Percentiles rank a stretch among this genome's conserved stretches.
phyloP scores from a whole-genome alignment of 2,329 filamentous ascomycete genomes.

The Seiridium unicorne region DNA sequence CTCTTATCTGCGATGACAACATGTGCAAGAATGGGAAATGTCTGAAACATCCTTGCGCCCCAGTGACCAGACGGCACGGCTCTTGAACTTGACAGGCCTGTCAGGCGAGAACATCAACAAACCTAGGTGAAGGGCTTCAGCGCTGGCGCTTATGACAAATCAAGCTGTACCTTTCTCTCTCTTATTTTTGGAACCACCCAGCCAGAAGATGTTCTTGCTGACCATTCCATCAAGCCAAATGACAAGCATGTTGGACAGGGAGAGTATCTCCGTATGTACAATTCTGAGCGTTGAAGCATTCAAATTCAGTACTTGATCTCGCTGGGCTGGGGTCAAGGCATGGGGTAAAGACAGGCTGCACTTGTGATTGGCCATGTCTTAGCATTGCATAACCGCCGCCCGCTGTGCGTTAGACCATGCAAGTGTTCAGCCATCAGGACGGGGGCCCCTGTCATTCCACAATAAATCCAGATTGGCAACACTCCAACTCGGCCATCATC shows the following conservation, averaged over 20 bases:
- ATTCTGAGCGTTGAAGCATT: not conserved
- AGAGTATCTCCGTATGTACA: not conserved
- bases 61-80: not conserved
- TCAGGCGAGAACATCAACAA: no score
- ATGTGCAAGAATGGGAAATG: not conserved
- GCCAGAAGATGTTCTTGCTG: not conserved
- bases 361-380: slow-evolving; percentile 25
- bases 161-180: not conserved
- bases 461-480: slow-evolving; percentile 2
- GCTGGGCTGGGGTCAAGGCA: slow-evolving; percentile 24
- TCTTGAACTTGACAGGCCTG: not conserved
- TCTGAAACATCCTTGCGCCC: not conserved
- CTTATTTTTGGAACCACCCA: not conserved
- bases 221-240: not conserved
- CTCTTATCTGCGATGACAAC: not conserved
- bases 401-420: slow-evolving; percentile 35
- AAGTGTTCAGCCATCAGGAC: slow-evolving; percentile 29
- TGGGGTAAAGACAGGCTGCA: slow-evolving; percentile 23
- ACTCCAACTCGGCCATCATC: not conserved
- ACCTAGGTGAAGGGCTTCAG: no score
- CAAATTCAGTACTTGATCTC: not conserved
- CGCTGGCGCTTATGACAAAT: not conserved
- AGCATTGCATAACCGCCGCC: slow-evolving; percentile 35
- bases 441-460: slow-evolving; percentile 20
- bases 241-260: no score